Evolutionary conservation across 768 basidiomycete genomes (phyloP).

Genomic region (Postia placenta): DNA sequence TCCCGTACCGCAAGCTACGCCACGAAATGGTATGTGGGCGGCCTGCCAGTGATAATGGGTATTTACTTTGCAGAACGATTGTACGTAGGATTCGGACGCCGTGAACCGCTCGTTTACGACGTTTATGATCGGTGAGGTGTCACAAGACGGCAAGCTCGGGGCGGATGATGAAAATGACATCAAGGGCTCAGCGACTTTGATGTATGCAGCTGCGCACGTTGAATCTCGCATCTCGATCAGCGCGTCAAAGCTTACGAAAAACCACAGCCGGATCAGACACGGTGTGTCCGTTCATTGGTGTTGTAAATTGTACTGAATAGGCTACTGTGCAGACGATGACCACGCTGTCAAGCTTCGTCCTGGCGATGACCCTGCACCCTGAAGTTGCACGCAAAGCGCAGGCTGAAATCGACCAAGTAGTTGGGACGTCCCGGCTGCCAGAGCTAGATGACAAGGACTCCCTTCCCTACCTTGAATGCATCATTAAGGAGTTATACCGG

Average conservation of each 20-base stretch:
- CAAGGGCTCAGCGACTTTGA: slow-evolving; percentile 15
- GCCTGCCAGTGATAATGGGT: not conserved
- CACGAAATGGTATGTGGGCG: slow-evolving; percentile 8
- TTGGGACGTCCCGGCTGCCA: slow-evolving; percentile 40
- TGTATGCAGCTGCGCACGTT: slow-evolving; percentile 16
- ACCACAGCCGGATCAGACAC: slow-evolving; percentile 14
- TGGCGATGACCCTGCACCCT: slow-evolving; percentile 32
- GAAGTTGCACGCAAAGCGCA: slow-evolving; percentile 31
- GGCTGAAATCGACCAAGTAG: slow-evolving; percentile 28
- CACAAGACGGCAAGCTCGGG: slow-evolving; percentile 5
- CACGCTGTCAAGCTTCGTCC: slow-evolving; percentile 24
- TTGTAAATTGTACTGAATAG: not conserved
- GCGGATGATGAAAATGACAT: slow-evolving; percentile 17
- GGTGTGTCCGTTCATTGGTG: slow-evolving; percentile 2
- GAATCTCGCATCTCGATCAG: not conserved
- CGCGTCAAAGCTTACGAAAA: not conserved
- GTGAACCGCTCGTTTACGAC: slow-evolving; percentile 7
- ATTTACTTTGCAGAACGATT: not conserved
- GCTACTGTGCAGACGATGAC: slow-evolving; percentile 24
- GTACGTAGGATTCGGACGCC: not conserved
- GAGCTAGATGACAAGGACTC: slow-evolving; percentile 20
- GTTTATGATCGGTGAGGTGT: slow-evolving; percentile 12
- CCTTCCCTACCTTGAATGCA: slow-evolving; percentile 19
- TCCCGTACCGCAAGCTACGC: slow-evolving; percentile 16
- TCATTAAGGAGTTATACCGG: slow-evolving; percentile 21